Percentiles rank a stretch among this genome's conserved stretches.
Conservation (phyloP, 2,329 filamentous ascomycete genomes). For the Pyrenochaeta sp. region DNA sequence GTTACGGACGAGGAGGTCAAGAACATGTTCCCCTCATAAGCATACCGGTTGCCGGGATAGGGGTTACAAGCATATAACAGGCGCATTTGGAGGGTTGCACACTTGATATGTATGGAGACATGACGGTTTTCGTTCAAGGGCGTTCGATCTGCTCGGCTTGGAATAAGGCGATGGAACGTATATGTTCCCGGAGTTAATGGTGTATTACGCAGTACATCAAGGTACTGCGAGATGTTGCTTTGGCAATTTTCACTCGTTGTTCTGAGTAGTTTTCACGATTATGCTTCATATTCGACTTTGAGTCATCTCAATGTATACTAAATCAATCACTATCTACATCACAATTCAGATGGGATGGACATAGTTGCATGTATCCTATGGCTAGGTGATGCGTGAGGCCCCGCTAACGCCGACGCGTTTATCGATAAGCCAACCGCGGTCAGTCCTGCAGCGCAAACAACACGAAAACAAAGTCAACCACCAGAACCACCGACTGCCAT, state of each 20-base stretch:
- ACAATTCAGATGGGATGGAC: no score
- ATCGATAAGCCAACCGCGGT: constrained; percentile 28
- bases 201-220: no score
- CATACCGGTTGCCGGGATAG: not conserved
- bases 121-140: no score
- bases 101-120: no score
- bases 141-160: not conserved
- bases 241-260: not conserved
- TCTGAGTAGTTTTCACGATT: no score
- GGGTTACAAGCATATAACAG: not conserved
- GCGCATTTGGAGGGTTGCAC: not conserved
- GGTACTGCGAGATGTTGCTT: not conserved
- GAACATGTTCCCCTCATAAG: constrained; percentile 41
- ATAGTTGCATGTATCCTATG: no score
- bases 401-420: constrained; percentile 16
- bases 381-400: constrained; percentile 10
- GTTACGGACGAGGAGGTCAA: constrained; percentile 75
- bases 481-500: constrained; percentile 2
- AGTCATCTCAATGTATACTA: no score
- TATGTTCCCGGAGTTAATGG: constrained; percentile 1
- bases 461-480: constrained; percentile 23
- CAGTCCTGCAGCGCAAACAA: constrained; percentile 27
- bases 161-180: no score
- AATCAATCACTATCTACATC: not conserved
- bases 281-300: no score